These are phyloP conservation scores for Alternaria consortialis DNA, from an alignment of 2,329 filamentous ascomycete genomes.

Conservation along the genomic window DNA sequence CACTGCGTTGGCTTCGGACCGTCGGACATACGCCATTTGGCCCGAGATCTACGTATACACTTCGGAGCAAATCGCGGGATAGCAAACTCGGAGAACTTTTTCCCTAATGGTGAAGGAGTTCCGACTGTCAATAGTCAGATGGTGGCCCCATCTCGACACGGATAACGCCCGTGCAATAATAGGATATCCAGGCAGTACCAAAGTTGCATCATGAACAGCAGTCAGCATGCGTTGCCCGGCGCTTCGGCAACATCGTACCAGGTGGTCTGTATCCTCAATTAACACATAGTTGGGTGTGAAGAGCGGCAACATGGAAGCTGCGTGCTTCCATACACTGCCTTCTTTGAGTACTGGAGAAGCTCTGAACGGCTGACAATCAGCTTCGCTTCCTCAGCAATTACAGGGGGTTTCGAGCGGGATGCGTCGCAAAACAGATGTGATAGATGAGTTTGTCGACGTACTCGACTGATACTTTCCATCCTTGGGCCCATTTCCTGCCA, in stretches of 20 bases:
- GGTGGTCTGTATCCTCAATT: not conserved
- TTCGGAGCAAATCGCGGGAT: not conserved
- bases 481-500: not conserved
- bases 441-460: not conserved
- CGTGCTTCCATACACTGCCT: not conserved
- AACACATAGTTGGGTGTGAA: not conserved
- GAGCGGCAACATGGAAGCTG: not conserved
- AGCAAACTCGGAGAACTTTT: not conserved
- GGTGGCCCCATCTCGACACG: not conserved
- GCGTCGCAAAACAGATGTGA: not conserved
- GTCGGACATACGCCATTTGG: not conserved
- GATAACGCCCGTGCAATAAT: constrained; percentile 7
- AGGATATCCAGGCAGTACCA: not conserved
- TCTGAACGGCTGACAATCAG: not conserved
- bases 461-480: not conserved
- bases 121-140: not conserved
- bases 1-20: constrained; percentile 5
- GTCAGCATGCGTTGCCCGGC: not conserved
- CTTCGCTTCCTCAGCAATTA: not conserved
- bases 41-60: not conserved
- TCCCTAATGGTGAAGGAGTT: not conserved
- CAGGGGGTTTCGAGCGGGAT: not conserved
- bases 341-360: not conserved
- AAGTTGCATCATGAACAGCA: not conserved
- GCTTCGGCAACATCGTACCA: not conserved